Evolutionary conservation across 78 protist genomes (phyloP).

Genomic region (Tieghemostelium lacteum): DNA sequence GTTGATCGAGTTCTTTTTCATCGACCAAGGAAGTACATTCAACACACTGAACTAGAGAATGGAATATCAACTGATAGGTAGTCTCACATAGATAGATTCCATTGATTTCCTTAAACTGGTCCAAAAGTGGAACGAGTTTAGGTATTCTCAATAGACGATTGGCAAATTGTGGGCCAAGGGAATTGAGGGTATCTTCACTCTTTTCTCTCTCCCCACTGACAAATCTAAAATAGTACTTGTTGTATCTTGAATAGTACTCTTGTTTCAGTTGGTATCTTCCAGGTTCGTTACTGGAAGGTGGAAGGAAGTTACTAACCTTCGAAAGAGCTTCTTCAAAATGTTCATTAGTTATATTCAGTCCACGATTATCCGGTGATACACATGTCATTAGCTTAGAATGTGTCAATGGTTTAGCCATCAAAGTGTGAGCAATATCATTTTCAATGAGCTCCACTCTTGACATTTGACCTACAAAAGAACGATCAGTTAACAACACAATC

Average conservation of each 20-base stretch:
- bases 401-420: slow-evolving; percentile 2
- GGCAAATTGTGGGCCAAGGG: background rate
- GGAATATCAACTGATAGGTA: background rate
- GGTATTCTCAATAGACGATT: background rate
- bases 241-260: background rate
- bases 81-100: background rate
- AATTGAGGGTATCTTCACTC: background rate
- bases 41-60: background rate
- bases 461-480: background rate
- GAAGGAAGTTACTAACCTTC: slow-evolving; percentile 5
- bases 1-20: background rate
- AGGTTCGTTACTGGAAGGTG: slow-evolving; percentile 14
- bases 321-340: slow-evolving; percentile 3
- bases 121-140: background rate
- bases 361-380: background rate
- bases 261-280: slow-evolving; percentile 18
- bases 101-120: slow-evolving; percentile 13
- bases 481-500: slow-evolving; percentile 12
- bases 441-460: background rate
- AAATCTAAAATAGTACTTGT: slow-evolving; percentile 37
- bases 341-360: background rate
- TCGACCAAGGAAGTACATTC: background rate
- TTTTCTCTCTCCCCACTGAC: slow-evolving; percentile 5
- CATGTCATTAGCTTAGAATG: background rate
- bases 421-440: slow-evolving; percentile 14